Conservation (phyloP, 192 early-diverging fungal species). For the Irineochytrium annulatum region DNA sequence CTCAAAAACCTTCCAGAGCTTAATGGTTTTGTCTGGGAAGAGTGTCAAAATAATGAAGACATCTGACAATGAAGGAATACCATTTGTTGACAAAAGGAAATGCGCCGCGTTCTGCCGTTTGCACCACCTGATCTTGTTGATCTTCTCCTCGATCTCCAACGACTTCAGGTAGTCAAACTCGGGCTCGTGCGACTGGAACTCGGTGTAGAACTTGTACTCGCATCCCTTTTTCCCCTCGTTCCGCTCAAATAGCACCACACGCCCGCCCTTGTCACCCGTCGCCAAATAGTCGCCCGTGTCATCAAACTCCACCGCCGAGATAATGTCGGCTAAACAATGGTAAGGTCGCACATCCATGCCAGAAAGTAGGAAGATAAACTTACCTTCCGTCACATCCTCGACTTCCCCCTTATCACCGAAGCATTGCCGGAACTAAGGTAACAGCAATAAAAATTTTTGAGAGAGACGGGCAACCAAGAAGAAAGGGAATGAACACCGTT, state of each 20-base stretch:
- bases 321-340: constrained; percentile 83
- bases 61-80: constrained; percentile 34
- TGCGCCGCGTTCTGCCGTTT: constrained; percentile 92
- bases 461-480: background rate
- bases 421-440: constrained; percentile 86
- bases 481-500: background rate
- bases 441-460: background rate
- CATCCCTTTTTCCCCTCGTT: constrained; percentile 99
- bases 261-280: constrained; percentile 95
- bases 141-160: constrained; percentile 99
- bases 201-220: constrained; percentile 99
- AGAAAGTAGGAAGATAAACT: background rate
- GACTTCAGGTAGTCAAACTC: constrained; percentile 99
- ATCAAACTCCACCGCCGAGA: constrained; percentile 98
- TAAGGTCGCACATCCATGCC: background rate
- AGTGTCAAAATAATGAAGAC: constrained; percentile 6
- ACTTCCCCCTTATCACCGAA: constrained; percentile 99
- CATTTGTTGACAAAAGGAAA: constrained; percentile 96
- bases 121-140: constrained; percentile 99
- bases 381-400: constrained; percentile 99
- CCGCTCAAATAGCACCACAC: constrained; percentile 97
- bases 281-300: constrained; percentile 94
- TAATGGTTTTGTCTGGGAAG: constrained; percentile 92
- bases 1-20: constrained; percentile 99
- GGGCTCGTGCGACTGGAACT: constrained; percentile 99